Evolutionary conservation across 495 filamentous ascomycete species (phyloP), one percentile per base, ranked within the genome.

Genomic region (Aspergillus incahuasiensis): DNA sequence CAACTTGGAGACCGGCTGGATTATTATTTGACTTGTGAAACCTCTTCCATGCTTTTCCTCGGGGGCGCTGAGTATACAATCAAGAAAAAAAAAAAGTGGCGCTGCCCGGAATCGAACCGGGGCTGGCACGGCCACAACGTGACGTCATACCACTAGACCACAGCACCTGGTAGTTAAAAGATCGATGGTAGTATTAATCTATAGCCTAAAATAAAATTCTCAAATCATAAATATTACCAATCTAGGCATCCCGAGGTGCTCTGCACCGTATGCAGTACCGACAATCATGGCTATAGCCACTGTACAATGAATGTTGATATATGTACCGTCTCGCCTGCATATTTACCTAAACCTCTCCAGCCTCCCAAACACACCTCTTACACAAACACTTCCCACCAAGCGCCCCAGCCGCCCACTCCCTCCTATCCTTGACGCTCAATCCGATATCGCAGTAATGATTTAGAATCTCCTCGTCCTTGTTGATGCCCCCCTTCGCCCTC

Each of bases 371-470:
- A 70, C 92, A 97, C 62, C 92, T 79, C 54, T 80, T 64, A 73
- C 92, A 97, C 74, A 87, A 81, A 69, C 92, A 97, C 63, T 74
- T 78, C 0, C 92, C 92, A 0, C 92, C 92, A 52, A 97, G 75
- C 28, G 88, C 87, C 3, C 92, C 92, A 47, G 74, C 72, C 2
- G 90, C 90, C 89, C 92, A 96, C 65, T 95, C 92, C 64, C 95
- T 82, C 57, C 94, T 78, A 63, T 92, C 80, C 58, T 82, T 78
- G 0, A 96, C 90, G 6, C 76, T 75, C 62, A 98, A 62, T 16
- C 82, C 75, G 51, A 96, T 83, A 72, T 98, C 94, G 66, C 91
- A 96, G 69, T 98, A 98, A 74, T 97, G 92, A 64, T 87, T 95
- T 55, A 95, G 59, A 28, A 97, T 82, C 73, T 98, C 92, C 61